Base-by-base conservation (phyloP, 306 rosid species). In the Begonia peltatifolia region DNA sequence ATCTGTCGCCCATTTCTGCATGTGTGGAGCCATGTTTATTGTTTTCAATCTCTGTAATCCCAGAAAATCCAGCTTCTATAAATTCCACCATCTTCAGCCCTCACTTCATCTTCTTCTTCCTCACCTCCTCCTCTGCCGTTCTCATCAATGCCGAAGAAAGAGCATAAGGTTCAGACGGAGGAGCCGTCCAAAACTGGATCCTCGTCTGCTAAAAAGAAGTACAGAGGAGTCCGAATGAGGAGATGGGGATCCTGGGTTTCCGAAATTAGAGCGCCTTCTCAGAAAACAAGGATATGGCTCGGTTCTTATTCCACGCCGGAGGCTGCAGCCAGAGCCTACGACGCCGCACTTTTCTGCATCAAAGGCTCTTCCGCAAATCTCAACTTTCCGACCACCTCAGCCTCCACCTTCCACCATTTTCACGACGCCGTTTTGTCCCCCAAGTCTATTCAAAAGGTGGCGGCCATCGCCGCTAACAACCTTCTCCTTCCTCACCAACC, bases 191-290 rank as follows among this genome's bases (percentile, higher is more conserved):
- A 7, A 30, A 30, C 38, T 30, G 38, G 38, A 30, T 30, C 59
- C 42, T 58, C 57, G 68, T 70, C 30, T 41, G 20, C 52, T 11
- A 71, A 72, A 36, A 80, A 68, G 69, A 88, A 89, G 81, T 90
- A 69, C 69, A 90, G 81, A 66, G 99, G 99, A 54, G 99, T 90
- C 12, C 81, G 99, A 72, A 90, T 86, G 96, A 83, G 99, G 56
- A 86, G 92, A 38, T 90, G 99, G 99, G 99, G 99, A 0, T 90
- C 99, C 6, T 90, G 86, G 87, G 99, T 90, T 0, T 86, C 99
- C 9, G 99, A 90, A 77, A 86, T 90, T 42, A 75, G 99, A 54
- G 95, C 95, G 58, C 99, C 99, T 13, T 83, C 81, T 60, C 96
- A 90, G 48, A 90, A 90, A 61, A 86, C 96, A 52, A 86, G 99